Percentiles rank a stretch among this genome's conserved stretches.
Conservation (phyloP, 192 early-diverging fungal genomes). For the Linnemannia zychae region DNA sequence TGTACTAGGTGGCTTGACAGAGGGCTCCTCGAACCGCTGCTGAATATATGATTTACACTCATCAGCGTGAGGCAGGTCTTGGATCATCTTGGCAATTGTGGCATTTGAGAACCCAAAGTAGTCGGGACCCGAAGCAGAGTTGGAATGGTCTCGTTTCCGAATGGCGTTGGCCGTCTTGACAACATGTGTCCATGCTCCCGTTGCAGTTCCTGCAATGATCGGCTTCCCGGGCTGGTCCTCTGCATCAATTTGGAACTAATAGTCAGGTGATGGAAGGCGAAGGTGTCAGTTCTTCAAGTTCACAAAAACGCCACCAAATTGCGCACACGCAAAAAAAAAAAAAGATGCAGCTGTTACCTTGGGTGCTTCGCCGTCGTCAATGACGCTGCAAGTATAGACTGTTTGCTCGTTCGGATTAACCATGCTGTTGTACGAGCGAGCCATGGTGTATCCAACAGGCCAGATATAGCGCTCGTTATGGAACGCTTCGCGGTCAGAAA, state of each 20-base stretch:
- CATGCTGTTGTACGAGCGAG: conserved; percentile 70
- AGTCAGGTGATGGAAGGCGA: conserved; percentile 38
- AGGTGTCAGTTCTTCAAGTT: background rate
- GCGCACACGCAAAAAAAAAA: no score
- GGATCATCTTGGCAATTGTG: conserved; percentile 89
- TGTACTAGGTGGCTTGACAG: conserved; percentile 2
- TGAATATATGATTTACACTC: conserved; percentile 79
- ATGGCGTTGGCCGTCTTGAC: conserved; percentile 85
- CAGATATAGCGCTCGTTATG: conserved; percentile 94
- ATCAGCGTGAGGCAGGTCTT: conserved; percentile 85
- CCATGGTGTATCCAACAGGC: conserved; percentile 85
- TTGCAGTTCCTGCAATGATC: conserved; percentile 82
- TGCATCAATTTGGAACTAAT: conserved; percentile 83
- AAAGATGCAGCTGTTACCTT: conserved; percentile 40
- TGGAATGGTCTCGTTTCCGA: conserved; percentile 81
- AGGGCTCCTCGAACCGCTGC: conserved; percentile 72
- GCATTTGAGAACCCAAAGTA: conserved; percentile 93
- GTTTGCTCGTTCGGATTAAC: conserved; percentile 61
- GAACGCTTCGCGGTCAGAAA: conserved; percentile 80
- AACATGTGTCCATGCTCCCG: conserved; percentile 91
- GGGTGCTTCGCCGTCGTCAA: conserved; percentile 86
- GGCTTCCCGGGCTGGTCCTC: conserved; percentile 81
- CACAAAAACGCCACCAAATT: background rate
- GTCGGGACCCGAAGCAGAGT: conserved; percentile 90
- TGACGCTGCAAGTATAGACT: conserved; percentile 81